Conservation (phyloP, 2,329 filamentous ascomycete genomes). For the Diplodia mutila region DNA sequence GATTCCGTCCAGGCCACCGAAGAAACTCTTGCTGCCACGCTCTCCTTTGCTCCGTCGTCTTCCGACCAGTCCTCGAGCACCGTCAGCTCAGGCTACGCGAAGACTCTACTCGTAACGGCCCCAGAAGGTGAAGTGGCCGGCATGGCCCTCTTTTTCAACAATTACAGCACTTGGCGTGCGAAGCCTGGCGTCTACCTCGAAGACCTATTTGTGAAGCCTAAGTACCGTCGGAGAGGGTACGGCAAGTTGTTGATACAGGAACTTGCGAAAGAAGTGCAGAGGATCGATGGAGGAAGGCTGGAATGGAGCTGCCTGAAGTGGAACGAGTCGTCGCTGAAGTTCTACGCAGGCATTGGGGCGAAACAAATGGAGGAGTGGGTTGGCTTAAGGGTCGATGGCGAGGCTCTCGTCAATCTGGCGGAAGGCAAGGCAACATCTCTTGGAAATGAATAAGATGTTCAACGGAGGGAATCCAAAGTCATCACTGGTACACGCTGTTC, state of each 20-base stretch:
- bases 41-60: slow-evolving; percentile 69
- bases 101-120: slow-evolving; percentile 67
- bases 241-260: slow-evolving; percentile 74
- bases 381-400: slow-evolving; percentile 72
- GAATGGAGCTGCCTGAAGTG: slow-evolving; percentile 93
- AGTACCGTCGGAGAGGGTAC: slow-evolving; percentile 75
- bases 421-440: not conserved
- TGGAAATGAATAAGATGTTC: not conserved
- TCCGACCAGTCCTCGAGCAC: not conserved
- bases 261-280: slow-evolving; percentile 77
- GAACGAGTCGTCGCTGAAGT: slow-evolving; percentile 88
- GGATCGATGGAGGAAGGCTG: slow-evolving; percentile 72
- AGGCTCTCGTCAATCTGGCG: slow-evolving; percentile 62
- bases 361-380: slow-evolving; percentile 72
- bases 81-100: slow-evolving; percentile 64
- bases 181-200: slow-evolving; percentile 89
- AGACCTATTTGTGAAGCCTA: slow-evolving; percentile 80
- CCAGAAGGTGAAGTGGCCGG: slow-evolving; percentile 59
- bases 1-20: slow-evolving; percentile 78
- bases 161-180: slow-evolving; percentile 93
- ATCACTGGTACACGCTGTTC: not conserved
- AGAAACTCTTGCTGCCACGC: slow-evolving; percentile 70
- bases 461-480: not conserved
- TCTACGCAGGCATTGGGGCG: slow-evolving; percentile 72
- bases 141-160: slow-evolving; percentile 93